These are phyloP conservation scores for Talaromyces albobiverticillius DNA, from an alignment of 2,329 filamentous ascomycete species.

Conservation along the genomic window DNA sequence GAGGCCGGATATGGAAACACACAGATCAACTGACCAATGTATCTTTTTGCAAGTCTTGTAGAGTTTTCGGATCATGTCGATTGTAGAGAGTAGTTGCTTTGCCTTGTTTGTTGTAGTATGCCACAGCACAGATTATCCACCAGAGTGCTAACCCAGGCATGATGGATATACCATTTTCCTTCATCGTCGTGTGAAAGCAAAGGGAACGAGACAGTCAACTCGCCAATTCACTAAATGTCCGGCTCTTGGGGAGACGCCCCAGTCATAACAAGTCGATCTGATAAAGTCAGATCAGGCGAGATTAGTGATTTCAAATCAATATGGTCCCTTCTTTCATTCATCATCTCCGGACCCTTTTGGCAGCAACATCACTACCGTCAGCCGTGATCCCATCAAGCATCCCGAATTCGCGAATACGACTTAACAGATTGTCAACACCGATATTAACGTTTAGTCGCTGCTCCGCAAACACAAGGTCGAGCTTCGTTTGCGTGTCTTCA, in stretches of 20 bases:
- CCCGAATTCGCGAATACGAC: constrained; percentile 29
- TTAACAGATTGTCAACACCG: constrained; percentile 32
- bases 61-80: not conserved
- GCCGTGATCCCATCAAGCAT: constrained; percentile 19
- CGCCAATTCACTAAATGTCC: too few relatives aligned
- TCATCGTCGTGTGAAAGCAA: too few relatives aligned
- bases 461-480: constrained; percentile 35
- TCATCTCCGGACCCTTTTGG: constrained; percentile 18
- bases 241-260: not conserved
- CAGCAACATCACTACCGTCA: constrained; percentile 17
- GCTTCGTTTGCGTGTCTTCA: constrained; percentile 33
- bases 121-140: too few relatives aligned
- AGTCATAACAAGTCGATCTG: not conserved
- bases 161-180: too few relatives aligned
- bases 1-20: too few relatives aligned
- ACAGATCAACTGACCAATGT: not conserved
- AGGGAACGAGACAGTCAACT: too few relatives aligned
- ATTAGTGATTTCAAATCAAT: not conserved
- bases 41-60: not conserved
- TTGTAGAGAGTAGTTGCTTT: not conserved
- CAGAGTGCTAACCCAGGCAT: too few relatives aligned
- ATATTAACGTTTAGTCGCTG: constrained; percentile 32
- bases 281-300: not conserved
- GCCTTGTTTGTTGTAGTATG: too few relatives aligned
- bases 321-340: not conserved